phyloP scores from a whole-genome alignment of 768 basidiomycete species.

The Leccinum obscurum region DNA sequence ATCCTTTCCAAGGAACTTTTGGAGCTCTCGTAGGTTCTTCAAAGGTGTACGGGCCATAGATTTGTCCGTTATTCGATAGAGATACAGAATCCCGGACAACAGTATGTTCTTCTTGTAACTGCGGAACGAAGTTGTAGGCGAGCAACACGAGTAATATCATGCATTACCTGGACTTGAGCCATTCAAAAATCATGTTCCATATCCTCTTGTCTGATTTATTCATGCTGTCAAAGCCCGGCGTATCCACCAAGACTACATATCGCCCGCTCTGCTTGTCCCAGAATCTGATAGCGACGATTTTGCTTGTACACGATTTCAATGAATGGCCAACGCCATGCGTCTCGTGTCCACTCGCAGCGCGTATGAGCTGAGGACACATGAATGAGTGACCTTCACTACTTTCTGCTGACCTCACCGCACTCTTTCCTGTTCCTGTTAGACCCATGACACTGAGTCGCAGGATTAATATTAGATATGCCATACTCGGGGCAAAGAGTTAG shows the following conservation, averaged over 20 bases:
- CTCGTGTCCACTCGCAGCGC: constrained; percentile 1
- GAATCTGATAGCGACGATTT: constrained; percentile 10
- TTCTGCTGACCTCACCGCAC: constrained; percentile 1
- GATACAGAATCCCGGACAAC: constrained; percentile 38
- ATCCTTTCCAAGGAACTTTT: constrained; percentile 26
- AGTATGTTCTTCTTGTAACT: constrained; percentile 10
- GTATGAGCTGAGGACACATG: constrained; percentile 10
- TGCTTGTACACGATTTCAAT: constrained; percentile 12
- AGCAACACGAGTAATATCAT: background rate
- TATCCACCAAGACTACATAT: constrained; percentile 25
- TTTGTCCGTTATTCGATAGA: constrained; percentile 42
- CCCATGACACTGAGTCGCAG: constrained; percentile 18
- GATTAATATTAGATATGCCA: background rate
- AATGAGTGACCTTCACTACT: background rate
- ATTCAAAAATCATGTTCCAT: constrained; percentile 9
- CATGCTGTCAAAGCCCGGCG: constrained; percentile 26
- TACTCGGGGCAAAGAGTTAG: background rate
- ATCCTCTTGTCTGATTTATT: constrained; percentile 13
- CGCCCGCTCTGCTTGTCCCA: background rate
- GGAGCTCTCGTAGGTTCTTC: constrained; percentile 36
- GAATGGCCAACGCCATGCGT: constrained; percentile 7
- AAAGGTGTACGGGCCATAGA: constrained; percentile 34
- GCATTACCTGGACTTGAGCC: constrained; percentile 18
- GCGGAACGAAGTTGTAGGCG: background rate
- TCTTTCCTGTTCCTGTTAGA: constrained; percentile 22